These are phyloP conservation scores for Backusella luteola DNA, from an alignment of 192 early-diverging fungal species.

Conservation along the genomic window DNA sequence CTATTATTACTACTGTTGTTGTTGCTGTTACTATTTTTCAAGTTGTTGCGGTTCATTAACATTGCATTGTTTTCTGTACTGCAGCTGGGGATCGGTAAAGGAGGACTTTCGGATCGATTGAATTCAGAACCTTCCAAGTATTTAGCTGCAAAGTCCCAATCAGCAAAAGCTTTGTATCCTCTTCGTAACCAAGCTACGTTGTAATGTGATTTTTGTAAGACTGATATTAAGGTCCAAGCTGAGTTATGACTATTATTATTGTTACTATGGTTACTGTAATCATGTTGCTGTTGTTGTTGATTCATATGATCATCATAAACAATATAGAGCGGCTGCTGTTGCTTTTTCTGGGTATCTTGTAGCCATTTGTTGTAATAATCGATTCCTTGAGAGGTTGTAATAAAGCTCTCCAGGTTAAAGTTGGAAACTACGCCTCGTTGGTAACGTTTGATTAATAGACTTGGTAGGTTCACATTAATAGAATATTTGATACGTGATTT, in stretches of 20 bases:
- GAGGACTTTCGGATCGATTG: background rate
- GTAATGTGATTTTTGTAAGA: conserved; percentile 6
- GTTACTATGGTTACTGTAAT: background rate
- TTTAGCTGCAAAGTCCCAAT: conserved; percentile 13
- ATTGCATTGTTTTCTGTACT: background rate
- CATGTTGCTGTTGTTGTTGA: background rate
- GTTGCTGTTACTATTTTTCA: background rate
- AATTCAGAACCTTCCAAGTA: background rate
- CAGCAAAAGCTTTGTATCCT: conserved; percentile 44
- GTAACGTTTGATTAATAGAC: conserved; percentile 54
- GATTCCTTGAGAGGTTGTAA: conserved; percentile 50
- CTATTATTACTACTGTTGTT: background rate
- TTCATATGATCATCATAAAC: conserved; percentile 19
- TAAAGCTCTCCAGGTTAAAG: conserved; percentile 53
- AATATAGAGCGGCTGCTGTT: background rate
- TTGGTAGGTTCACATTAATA: conserved; percentile 58
- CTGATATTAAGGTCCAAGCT: conserved; percentile 8
- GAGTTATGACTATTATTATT: background rate
- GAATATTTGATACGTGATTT: conserved; percentile 35
- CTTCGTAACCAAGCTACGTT: conserved; percentile 41
- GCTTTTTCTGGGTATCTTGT: conserved; percentile 5
- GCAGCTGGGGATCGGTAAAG: conserved; percentile 10
- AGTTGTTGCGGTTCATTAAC: background rate
- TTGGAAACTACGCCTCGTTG: conserved; percentile 49
- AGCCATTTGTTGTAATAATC: conserved; percentile 35